Conservation (phyloP, 2,329 filamentous ascomycete species). For the Kalaharituber pfeilii region DNA sequence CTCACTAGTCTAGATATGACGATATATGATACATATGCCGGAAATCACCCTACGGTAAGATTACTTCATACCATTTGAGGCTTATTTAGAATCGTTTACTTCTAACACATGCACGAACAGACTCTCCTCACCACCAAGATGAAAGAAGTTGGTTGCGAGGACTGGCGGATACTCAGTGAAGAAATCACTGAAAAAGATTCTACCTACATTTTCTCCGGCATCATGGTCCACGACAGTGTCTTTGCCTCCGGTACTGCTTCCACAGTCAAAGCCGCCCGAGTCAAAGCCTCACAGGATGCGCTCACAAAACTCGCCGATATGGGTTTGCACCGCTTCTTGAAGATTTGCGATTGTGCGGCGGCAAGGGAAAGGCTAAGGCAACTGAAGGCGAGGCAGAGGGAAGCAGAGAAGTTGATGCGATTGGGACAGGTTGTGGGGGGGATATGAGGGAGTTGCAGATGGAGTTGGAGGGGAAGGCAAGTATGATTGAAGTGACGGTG, state of each 20-base stretch:
- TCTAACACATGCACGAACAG: neutral
- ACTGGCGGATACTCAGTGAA: constrained; percentile 39
- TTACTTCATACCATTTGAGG: neutral
- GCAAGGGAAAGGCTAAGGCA: constrained; percentile 27
- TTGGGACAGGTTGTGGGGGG: constrained; percentile 20
- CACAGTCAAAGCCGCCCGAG: constrained; percentile 56
- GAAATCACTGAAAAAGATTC: constrained; percentile 36
- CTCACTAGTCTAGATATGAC: neutral
- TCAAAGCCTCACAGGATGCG: constrained; percentile 45
- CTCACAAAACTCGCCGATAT: constrained; percentile 33
- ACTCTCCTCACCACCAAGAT: constrained; percentile 34
- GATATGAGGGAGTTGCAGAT: neutral
- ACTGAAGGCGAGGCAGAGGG: constrained; percentile 17
- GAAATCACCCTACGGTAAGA: constrained; percentile 57
- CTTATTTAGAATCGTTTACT: neutral
- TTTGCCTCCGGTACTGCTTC: constrained; percentile 43
- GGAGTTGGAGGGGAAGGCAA: neutral
- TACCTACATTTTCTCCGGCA: constrained; percentile 44
- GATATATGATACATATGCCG: constrained; percentile 43
- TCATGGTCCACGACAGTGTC: constrained; percentile 58
- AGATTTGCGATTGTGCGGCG: constrained; percentile 16
- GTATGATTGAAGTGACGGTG: neutral
- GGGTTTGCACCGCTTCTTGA: constrained; percentile 14
- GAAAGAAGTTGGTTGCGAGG: constrained; percentile 24
- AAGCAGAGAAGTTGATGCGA: constrained; percentile 30